phyloP scores from a whole-genome alignment of 2,329 filamentous ascomycete species.

The Diaporthe destruens region DNA sequence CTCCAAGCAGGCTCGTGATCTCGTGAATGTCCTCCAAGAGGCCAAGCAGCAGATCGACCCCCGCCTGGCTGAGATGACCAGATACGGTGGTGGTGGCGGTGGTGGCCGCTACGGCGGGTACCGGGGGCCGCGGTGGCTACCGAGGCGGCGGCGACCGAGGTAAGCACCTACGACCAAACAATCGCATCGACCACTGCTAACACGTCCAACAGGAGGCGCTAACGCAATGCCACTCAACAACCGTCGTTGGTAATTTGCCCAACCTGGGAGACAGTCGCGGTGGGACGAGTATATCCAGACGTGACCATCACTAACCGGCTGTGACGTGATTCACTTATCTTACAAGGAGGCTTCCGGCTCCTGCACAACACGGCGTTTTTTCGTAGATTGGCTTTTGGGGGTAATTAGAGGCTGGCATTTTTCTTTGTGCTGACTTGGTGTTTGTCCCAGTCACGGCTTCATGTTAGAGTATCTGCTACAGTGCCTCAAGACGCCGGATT shows the following conservation, averaged over 20 bases:
- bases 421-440: conserved; percentile 39
- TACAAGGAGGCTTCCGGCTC: conserved; percentile 32
- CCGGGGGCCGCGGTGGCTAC: conserved; percentile 67
- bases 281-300: background rate
- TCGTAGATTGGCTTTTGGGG: conserved; percentile 41
- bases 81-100: conserved; percentile 88
- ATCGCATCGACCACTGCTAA: conserved; percentile 39
- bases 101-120: conserved; percentile 81
- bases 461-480: conserved; percentile 33
- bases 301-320: conserved; percentile 12
- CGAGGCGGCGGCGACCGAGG: conserved; percentile 55
- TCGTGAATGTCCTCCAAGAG: conserved; percentile 91
- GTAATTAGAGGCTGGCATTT: conserved; percentile 41
- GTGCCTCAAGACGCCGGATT: conserved; percentile 19
- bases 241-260: conserved; percentile 62
- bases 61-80: conserved; percentile 93
- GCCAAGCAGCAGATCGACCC: conserved; percentile 99
- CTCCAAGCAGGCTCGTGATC: conserved; percentile 95
- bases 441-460: conserved; percentile 35
- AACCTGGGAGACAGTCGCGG: background rate
- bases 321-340: conserved; percentile 24
- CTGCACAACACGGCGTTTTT: conserved; percentile 42
- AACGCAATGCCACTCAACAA: conserved; percentile 64
- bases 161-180: conserved; percentile 42
- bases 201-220: conserved; percentile 52